phyloP scores from a whole-genome alignment of 768 basidiomycete genomes.

The Leccinum pellstonianum region DNA sequence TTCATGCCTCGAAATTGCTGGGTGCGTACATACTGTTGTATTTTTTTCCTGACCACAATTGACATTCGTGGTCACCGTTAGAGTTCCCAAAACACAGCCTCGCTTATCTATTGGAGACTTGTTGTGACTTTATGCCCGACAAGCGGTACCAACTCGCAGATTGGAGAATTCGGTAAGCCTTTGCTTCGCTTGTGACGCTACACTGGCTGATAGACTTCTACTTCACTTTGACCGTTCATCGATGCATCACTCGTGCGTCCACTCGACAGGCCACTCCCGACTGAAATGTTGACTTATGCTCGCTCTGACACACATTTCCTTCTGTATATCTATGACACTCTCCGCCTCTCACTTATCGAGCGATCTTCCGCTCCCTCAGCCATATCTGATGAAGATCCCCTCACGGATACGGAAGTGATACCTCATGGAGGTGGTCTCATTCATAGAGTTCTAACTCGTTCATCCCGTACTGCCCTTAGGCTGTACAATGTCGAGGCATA shows the following conservation, averaged over 20 bases:
- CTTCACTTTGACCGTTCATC: background rate
- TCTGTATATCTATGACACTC: conserved; percentile 86
- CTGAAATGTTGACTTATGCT: conserved; percentile 90
- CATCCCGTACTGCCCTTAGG: conserved; percentile 73
- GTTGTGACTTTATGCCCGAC: conserved; percentile 87
- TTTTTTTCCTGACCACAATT: background rate
- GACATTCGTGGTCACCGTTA: conserved; percentile 25
- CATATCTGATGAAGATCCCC: conserved; percentile 17
- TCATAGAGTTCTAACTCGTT: conserved; percentile 65
- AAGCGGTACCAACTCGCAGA: conserved; percentile 97
- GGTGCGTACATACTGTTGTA: conserved; percentile 38
- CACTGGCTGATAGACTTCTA: background rate
- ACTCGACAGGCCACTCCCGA: conserved; percentile 62
- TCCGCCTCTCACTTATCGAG: conserved; percentile 85
- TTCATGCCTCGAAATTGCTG: conserved; percentile 85
- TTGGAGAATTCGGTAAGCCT: conserved; percentile 83
- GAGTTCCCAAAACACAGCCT: conserved; percentile 85
- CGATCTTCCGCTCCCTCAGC: conserved; percentile 40
- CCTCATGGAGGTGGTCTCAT: conserved; percentile 44
- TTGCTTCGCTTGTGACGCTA: background rate
- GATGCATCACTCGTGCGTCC: background rate
- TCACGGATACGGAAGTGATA: conserved; percentile 1
- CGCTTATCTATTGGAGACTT: conserved; percentile 80
- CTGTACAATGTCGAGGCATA: conserved; percentile 70
- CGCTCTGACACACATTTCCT: conserved; percentile 97